Evolutionary conservation across 2,329 filamentous ascomycete species (phyloP), one percentile per base, ranked within the genome.

Genomic region (Colletotrichum somersetense): DNA sequence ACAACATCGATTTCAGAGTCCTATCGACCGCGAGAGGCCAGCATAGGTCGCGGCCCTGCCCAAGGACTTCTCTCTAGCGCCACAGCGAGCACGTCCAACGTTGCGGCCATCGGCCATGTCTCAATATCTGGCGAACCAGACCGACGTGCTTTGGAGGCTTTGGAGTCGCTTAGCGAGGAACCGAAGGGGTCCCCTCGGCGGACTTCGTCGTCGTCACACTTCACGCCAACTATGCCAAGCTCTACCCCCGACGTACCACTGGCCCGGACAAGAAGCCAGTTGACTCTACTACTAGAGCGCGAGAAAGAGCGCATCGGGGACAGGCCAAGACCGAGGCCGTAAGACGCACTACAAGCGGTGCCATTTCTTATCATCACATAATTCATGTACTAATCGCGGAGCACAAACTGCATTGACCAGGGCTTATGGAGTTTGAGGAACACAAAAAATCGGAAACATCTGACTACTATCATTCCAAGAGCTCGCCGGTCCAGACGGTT

Each of bases 201-300:
- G 35, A 70, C 73, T 35, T 76, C 75, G 11, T 73, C 75, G 52
- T 81, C 82, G 35, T 81, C 82, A 11, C 77, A 81, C 30, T 84
- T 88, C 67, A 83, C 82, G 5, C 87, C 87, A 33, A 89, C 87
- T 0, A 84, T 83, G 66, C 87, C 86, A 5, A 86, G 82, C 55
- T 78, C 82, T 14, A 80, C 82, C 18, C 80, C 85, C 35, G 79
- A 79, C 18, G 81, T 88, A 10, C 87, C 86, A 5, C 80, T 91
- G 61, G 88, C 83, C n/a, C 83, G 88, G 69, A 87, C 88, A n/a
- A 89, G 86, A 78, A 91, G 89, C 75, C 88, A 91, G 77, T 81
- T 91, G 38, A 87, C 86, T 12, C 80, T 91, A 5, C 81, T 91
- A 1, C 81, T 91, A 26, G 87, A 89, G 75, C 85, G 86, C 46